Percentiles rank a stretch among this genome's conserved stretches.
Evolutionary conservation across 2,329 filamentous ascomycete species (phyloP).

Genomic region (Metarhizium guizhouense): DNA sequence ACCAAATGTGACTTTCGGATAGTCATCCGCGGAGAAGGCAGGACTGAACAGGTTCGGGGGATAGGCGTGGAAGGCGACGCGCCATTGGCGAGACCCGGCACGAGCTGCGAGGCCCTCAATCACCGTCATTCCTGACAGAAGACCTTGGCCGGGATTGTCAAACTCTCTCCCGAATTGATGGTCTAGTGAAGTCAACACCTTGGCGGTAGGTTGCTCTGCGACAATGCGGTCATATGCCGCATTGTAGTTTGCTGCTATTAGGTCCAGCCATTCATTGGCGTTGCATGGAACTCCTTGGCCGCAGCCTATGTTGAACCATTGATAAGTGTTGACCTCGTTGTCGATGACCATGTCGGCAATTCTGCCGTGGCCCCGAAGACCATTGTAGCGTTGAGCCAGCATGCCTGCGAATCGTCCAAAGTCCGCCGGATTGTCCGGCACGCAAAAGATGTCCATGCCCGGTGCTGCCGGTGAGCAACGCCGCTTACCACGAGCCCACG

Average conservation of each 20-base stretch:
- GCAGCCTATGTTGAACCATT: slow-evolving; percentile 2
- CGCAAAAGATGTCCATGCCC: neutral
- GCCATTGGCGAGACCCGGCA: neutral
- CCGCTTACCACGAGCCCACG: neutral
- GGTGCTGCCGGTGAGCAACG: neutral
- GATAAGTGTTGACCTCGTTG: neutral
- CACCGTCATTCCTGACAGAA: neutral
- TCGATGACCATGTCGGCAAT: slow-evolving; percentile 1
- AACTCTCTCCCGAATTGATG: neutral
- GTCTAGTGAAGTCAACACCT: neutral
- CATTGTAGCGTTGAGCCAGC: neutral
- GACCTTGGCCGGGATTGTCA: neutral
- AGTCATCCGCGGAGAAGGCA: neutral
- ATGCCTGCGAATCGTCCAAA: slow-evolving; percentile 1
- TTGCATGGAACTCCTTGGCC: neutral
- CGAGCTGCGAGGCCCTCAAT: neutral
- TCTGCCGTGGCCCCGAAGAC: neutral
- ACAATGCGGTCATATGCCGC: slow-evolving; percentile 1
- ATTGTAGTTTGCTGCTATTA: neutral
- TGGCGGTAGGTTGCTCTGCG: neutral
- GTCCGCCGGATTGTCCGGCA: neutral
- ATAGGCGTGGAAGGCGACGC: neutral
- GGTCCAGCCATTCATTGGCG: neutral
- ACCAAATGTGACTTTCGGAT: neutral
- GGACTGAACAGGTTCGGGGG: neutral